Percentiles rank a stretch among this genome's conserved stretches.
Evolutionary conservation across 75 land plant species (phyloP).

Genomic region (Cunninghamia lanceolata): DNA sequence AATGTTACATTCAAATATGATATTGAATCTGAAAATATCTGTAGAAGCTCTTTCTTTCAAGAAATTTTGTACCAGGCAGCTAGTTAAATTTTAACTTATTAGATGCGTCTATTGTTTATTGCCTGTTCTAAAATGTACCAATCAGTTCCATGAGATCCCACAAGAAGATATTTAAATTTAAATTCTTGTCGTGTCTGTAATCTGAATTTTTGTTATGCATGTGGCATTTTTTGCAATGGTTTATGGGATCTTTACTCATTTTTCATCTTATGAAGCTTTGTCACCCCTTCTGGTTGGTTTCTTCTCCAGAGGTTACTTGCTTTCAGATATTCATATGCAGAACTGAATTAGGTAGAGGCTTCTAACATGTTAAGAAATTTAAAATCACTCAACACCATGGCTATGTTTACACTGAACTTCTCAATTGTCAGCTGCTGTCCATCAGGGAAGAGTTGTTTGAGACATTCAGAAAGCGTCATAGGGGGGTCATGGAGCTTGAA

Average conservation of each 20-base stretch:
- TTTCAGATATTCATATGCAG: not conserved
- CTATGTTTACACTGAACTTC: not conserved
- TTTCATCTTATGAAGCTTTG: not conserved
- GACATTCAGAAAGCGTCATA: slow-evolving; percentile 86
- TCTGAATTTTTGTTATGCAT: not conserved
- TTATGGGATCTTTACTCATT: not conserved
- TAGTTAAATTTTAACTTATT: not conserved
- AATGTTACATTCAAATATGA: not conserved
- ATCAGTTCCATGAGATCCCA: not conserved
- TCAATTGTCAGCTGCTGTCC: slow-evolving; percentile 67
- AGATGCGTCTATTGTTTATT: not conserved
- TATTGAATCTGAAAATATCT: not conserved
- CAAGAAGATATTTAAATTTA: not conserved
- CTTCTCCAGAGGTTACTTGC: not conserved
- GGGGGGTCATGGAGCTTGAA: slow-evolving; percentile 70
- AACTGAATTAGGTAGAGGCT: not conserved
- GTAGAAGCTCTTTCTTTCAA: not conserved
- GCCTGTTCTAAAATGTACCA: not conserved
- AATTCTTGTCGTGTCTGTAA: not conserved
- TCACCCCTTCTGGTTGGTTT: not conserved
- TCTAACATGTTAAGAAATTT: not conserved
- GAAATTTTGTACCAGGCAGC: not conserved
- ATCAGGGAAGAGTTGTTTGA: slow-evolving; percentile 96
- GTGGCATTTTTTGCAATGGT: not conserved
- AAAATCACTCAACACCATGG: not conserved